Base-by-base conservation (phyloP, 2,329 filamentous ascomycete species). In the Pestalotiopsis sp. region DNA sequence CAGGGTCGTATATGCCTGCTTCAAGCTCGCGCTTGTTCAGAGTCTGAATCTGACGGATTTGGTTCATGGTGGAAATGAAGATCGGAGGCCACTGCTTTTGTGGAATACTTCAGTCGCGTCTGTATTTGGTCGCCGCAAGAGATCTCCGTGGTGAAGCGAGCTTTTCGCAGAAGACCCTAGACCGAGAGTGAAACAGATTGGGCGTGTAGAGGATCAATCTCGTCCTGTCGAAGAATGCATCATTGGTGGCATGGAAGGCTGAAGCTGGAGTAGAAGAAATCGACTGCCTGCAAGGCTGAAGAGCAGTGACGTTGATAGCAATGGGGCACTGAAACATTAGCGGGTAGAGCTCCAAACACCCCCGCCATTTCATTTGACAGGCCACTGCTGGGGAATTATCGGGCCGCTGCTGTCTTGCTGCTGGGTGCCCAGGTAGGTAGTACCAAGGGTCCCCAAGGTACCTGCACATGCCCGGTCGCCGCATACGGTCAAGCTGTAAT, bases 21-120 rank as follows among this genome's bases (percentile, higher is more conserved):
- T 98, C 95, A 71, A 99, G 92, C 82, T 99, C 96, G 74, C 91
- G 91, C 84, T 96, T 94, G 80, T 99, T 99, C 69, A 99, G 92
- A 79, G 92, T 90, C 80, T 97, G 93, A 70, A 98, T 96, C 69
- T 94, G 91, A 75, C 94, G 93, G 74, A 99, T 96, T 74, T 94
- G 92, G 80, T 99, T 98, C 96, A 99, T 99, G 36, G 73, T 84
- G 76, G 65, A 25, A 39, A 27, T 17, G 27, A n/a, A 11, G 27
- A 23, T 25, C 14, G 66, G 25, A 9, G 17, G 41, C 11, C n/a
- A 41, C 61, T 25, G 36, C 36, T 36, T 17, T 17, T n/a, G 45
- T 52, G 20, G 14, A 31, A 39, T 36, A 14, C n/a, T 52, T 52
- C 57, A 59, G 57, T 59, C 17, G 57, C 23, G 23, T 12, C 13